Base-by-base conservation (phyloP, 495 filamentous ascomycete genomes). In the Physcia stellaris region DNA sequence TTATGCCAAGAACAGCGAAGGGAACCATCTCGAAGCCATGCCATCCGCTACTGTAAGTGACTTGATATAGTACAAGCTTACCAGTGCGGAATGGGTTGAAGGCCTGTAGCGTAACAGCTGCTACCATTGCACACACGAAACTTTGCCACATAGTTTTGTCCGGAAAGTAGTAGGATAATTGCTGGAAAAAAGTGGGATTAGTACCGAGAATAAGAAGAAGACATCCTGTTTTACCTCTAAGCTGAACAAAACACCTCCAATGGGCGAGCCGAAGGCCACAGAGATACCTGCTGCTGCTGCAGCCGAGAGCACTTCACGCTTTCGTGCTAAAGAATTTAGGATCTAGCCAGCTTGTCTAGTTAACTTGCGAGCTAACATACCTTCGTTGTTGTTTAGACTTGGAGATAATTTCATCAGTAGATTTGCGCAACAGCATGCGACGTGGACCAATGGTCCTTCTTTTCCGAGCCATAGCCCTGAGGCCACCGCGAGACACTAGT, bases 71-170 rank as follows among this genome's bases (percentile, higher is more conserved):
- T 35, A 96, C 90, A 38, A 98, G 77, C 52, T 96, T 95, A 15
- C 92, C 90, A 3, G 88, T 94, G 28, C 90, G 73, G 56, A 96
- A 96, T 10, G 90, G 90, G 53, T 98, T 87, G 39, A 94, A 71
- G 21, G 83, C 83, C 55, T 98, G 88, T 20, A 98, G 60, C 12
- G 84, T 85, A 6, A 96, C 84, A 12, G 92, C 87, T 12, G 90
- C 90, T 9, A 94, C 80, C 87, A 96, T 96, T 50, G 90, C 90
- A 50, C 88, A 94, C 13, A 98, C 90, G 60, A 98, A 96, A 54
- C 85, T 93, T 54, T 95, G 88, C 90, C 90, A 98, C 90, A 98
- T 98, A 1, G 90, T 94, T 55, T 95, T 96, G 52, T 98, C 90
- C 1, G 90, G 90, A 46, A 98, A 98, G 57, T 96, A 98, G 61